Conservation (phyloP, 768 basidiomycete genomes). For the Tubosaeta sp. region DNA sequence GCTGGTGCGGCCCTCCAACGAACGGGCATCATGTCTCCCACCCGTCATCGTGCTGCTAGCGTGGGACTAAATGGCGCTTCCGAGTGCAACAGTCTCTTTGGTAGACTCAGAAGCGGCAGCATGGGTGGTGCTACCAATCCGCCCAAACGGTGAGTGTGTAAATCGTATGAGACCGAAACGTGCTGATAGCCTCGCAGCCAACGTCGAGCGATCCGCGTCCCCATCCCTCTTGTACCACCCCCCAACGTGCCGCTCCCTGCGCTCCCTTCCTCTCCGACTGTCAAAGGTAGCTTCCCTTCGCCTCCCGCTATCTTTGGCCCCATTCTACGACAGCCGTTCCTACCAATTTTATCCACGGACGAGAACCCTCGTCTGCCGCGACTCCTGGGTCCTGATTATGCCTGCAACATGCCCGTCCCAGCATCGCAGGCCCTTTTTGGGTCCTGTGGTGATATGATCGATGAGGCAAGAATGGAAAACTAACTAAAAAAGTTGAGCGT, state of each 20-base stretch:
- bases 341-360: not conserved
- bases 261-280: slow-evolving; percentile 21
- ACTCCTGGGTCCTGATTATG: slow-evolving; percentile 9
- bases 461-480: slow-evolving; percentile 22
- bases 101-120: slow-evolving; percentile 57
- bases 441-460: slow-evolving; percentile 3
- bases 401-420: slow-evolving; percentile 9
- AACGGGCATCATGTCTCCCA: slow-evolving; percentile 36
- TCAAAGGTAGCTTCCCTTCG: slow-evolving; percentile 12
- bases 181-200: slow-evolving; percentile 26
- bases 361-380: not conserved
- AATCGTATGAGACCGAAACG: not conserved
- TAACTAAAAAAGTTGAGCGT: slow-evolving; percentile 1
- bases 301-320: slow-evolving; percentile 18
- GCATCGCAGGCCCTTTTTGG: slow-evolving; percentile 5
- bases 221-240: slow-evolving; percentile 24
- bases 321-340: slow-evolving; percentile 18
- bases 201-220: slow-evolving; percentile 36
- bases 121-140: slow-evolving; percentile 27
- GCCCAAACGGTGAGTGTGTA: slow-evolving; percentile 30
- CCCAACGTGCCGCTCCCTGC: slow-evolving; percentile 29
- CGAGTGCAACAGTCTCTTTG: slow-evolving; percentile 41
- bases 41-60: slow-evolving; percentile 46
- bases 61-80: slow-evolving; percentile 32
- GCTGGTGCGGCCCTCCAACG: slow-evolving; percentile 49